Percentiles rank a stretch among this genome's conserved stretches.
These are phyloP conservation scores for Hygrophoropsis aurantiaca DNA, from an alignment of 768 basidiomycete genomes.

Conservation along the genomic window DNA sequence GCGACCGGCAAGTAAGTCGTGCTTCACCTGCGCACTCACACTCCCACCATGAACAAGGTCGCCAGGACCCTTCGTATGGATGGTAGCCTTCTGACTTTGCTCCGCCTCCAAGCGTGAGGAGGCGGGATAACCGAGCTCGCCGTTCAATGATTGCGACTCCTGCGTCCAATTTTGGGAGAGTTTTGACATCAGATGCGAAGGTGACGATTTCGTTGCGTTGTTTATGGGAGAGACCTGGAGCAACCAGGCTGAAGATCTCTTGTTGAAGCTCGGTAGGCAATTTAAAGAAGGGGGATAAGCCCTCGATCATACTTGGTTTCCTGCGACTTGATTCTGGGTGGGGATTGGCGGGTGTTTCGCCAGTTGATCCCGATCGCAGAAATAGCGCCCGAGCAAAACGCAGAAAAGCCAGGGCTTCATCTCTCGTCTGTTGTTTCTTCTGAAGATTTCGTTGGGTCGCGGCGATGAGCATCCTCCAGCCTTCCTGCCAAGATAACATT, in stretches of 20 bases:
- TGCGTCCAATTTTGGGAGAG: conserved; percentile 40
- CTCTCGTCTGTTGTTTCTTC: conserved; percentile 37
- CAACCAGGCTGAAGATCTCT: conserved; percentile 55
- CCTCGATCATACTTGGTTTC: not conserved
- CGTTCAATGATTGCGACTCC: conserved; percentile 13
- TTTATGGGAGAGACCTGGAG: conserved; percentile 52
- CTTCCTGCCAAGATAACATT: conserved; percentile 28
- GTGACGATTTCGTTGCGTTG: conserved; percentile 54
- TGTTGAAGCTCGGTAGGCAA: conserved; percentile 61
- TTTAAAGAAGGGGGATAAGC: conserved; percentile 30
- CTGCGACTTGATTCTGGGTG: conserved; percentile 1
- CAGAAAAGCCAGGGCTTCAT: conserved; percentile 51
- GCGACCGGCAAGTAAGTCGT: conserved; percentile 21
- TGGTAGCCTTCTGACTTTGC: conserved; percentile 9
- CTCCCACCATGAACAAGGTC: conserved; percentile 34
- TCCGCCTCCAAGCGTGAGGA: conserved; percentile 5
- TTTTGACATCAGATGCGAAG: conserved; percentile 47
- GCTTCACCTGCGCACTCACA: conserved; percentile 24
- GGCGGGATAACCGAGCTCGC: conserved; percentile 2
- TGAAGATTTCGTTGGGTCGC: conserved; percentile 44
- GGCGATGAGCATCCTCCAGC: conserved; percentile 28
- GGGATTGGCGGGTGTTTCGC: not conserved
- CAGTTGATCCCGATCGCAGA: conserved; percentile 29
- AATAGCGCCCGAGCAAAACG: conserved; percentile 50
- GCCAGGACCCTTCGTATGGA: conserved; percentile 33